Evolutionary conservation across 1,284 basidiomycete genomes (phyloP), one percentile per base, ranked within the genome.

Genomic region (Mycosarcoma mackinlayi): DNA sequence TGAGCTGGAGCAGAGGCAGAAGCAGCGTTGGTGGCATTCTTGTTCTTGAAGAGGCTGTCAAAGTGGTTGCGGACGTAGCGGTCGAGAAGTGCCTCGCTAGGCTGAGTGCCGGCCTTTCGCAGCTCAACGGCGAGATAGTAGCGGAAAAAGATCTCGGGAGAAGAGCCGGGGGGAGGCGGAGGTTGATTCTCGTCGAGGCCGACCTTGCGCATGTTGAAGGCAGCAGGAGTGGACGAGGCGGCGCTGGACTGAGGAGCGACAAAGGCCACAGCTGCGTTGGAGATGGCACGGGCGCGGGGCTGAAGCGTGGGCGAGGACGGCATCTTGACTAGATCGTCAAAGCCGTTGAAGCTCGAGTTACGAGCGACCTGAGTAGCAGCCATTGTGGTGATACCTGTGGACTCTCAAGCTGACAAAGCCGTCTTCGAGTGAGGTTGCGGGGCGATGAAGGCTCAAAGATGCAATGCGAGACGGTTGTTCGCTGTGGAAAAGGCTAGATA

Each of bases 111-210:
- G 19, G 76, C 75, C 41, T 75, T 75, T 25, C 69, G 66, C 1
- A 81, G 63, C 61, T 81, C 79, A 13, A 73, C 55, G 3, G 71
- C 73, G 28, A 81, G 78, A 48, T 79, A 77, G 62, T 78, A 77
- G 18, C 79, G 73, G 56, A 76, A 76, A 30, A 76, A 68, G 31
- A 42, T 52, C 39, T 76, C 73, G 37, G 73, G 71, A 6, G 71
- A 67, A 16, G 73, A 76, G 44, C 71, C 73, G 2, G 44, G 59
- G 39, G 73, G 62, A 13, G 73, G 73, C 16, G 73, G 73, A 14
- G 73, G 73, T 56, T 70, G 71, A n/a, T 59, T 71, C 56, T 69
- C 54, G 45, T 70, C 67, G 25, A 74, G 60, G n/a, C 63, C 67
- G n/a, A 73, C 61, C 45, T 64, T 73, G 42, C 62, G 53, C 59